These are phyloP conservation scores for Xylona heveae DNA, from an alignment of 495 filamentous ascomycete species.

Conservation along the genomic window DNA sequence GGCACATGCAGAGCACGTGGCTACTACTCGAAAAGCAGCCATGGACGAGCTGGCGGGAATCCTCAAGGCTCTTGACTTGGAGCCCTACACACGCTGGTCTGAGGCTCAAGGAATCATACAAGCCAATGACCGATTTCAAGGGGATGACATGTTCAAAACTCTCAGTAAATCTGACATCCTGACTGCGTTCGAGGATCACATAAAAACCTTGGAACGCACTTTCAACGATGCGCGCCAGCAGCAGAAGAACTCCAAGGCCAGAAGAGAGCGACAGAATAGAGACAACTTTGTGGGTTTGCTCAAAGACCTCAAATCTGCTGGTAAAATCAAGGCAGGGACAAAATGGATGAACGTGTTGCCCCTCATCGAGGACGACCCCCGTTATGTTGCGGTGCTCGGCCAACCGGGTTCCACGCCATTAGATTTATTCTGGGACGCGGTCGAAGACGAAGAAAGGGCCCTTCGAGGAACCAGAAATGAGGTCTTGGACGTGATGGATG, in stretches of 20 bases:
- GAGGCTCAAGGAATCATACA: constrained; percentile 71
- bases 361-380: constrained; percentile 56
- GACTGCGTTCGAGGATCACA: constrained; percentile 83
- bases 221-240: constrained; percentile 80
- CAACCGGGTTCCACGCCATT: constrained; percentile 76
- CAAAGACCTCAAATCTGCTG: constrained; percentile 45
- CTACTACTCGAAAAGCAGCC: constrained; percentile 49
- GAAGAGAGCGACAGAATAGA: constrained; percentile 66
- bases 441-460: constrained; percentile 80
- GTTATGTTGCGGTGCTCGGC: constrained; percentile 69
- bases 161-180: constrained; percentile 80
- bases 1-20: constrained; percentile 50
- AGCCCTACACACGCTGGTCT: constrained; percentile 89
- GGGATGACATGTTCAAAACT: constrained; percentile 71
- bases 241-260: constrained; percentile 56
- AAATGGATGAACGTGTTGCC: constrained; percentile 79
- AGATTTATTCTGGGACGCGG: constrained; percentile 90
- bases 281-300: constrained; percentile 61
- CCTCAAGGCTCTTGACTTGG: constrained; percentile 64
- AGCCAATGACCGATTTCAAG: constrained; percentile 56
- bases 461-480: constrained; percentile 65
- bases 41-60: constrained; percentile 68
- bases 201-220: constrained; percentile 71
- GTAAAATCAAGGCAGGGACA: constrained; percentile 73
- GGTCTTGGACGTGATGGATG: constrained; percentile 77